Conservation (phyloP, 805 yeast species). For the Barnettozyma californica region DNA sequence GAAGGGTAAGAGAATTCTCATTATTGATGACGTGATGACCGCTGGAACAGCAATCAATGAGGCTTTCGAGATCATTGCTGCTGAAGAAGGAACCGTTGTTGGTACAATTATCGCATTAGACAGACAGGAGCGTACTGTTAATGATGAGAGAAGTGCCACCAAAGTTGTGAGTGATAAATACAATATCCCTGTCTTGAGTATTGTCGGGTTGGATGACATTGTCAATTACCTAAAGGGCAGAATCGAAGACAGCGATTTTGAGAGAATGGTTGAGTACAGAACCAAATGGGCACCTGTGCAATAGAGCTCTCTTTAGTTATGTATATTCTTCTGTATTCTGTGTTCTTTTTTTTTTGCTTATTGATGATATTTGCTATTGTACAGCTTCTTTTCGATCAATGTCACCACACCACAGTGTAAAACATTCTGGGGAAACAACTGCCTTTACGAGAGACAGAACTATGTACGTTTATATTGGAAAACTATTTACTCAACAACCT, state of each 20-base stretch:
- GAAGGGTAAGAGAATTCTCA: slow-evolving; percentile 65
- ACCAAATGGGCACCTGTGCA: slow-evolving; percentile 29
- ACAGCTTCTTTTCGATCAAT: too few relatives aligned
- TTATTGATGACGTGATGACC: slow-evolving; percentile 96
- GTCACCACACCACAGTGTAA: too few relatives aligned
- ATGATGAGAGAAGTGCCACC: slow-evolving; percentile 69
- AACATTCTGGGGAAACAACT: too few relatives aligned
- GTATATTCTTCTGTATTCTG: neutral
- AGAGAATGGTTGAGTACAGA: slow-evolving; percentile 52
- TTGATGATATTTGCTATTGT: too few relatives aligned
- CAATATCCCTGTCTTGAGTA: slow-evolving; percentile 77
- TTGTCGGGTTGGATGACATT: slow-evolving; percentile 73
- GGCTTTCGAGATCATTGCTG: slow-evolving; percentile 73
- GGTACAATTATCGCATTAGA: slow-evolving; percentile 91
- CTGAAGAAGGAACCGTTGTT: slow-evolving; percentile 66
- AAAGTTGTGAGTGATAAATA: slow-evolving; percentile 68
- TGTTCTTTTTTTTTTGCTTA: neutral
- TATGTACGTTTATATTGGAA: neutral
- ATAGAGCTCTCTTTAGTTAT: neutral
- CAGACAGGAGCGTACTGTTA: slow-evolving; percentile 83
- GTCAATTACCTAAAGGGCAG: slow-evolving; percentile 53
- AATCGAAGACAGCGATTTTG: slow-evolving; percentile 47
- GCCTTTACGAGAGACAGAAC: neutral
- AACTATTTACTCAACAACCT: slow-evolving; percentile 15
- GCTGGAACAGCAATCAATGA: slow-evolving; percentile 98